Evolutionary conservation across 2,329 filamentous ascomycete genomes (phyloP).

Genomic region (Sporothrix phasma): DNA sequence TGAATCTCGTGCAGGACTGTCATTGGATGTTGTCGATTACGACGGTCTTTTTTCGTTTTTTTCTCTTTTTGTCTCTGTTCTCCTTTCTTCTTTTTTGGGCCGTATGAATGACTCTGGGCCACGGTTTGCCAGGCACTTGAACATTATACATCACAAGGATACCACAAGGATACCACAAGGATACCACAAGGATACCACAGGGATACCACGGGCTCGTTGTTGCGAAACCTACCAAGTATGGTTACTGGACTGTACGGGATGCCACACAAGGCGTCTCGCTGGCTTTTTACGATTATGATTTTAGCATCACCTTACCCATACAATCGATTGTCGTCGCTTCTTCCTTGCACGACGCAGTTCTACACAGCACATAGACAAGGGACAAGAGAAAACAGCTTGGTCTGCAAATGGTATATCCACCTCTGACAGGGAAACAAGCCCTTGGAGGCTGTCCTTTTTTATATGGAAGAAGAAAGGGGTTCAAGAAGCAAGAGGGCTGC

Average conservation of each 20-base stretch:
- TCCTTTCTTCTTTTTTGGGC: too few species aligned
- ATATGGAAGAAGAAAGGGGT: not conserved
- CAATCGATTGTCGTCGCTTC: too few species aligned
- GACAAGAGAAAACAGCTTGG: not conserved
- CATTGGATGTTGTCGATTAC: too few species aligned
- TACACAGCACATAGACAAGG: not conserved
- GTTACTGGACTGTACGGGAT: not conserved
- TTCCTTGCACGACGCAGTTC: not conserved
- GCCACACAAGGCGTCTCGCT: not conserved
- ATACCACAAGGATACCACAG: not conserved
- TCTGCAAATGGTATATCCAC: conserved; percentile 11
- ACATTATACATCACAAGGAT: too few species aligned
- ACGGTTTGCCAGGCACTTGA: too few species aligned
- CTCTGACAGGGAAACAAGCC: conserved; percentile 2
- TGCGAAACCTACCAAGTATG: not conserved
- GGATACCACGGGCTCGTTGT: not conserved
- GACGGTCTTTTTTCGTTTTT: not conserved
- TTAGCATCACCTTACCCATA: too few species aligned
- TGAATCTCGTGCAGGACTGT: too few species aligned
- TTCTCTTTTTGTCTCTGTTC: too few species aligned
- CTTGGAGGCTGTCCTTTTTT: not conserved
- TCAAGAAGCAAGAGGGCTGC: conserved; percentile 13
- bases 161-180: too few species aligned
- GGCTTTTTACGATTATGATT: not conserved
- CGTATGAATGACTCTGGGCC: too few species aligned